Evolutionary conservation across 148 eudicot genomes (phyloP).

Genomic region (Dianthus caryophyllus): DNA sequence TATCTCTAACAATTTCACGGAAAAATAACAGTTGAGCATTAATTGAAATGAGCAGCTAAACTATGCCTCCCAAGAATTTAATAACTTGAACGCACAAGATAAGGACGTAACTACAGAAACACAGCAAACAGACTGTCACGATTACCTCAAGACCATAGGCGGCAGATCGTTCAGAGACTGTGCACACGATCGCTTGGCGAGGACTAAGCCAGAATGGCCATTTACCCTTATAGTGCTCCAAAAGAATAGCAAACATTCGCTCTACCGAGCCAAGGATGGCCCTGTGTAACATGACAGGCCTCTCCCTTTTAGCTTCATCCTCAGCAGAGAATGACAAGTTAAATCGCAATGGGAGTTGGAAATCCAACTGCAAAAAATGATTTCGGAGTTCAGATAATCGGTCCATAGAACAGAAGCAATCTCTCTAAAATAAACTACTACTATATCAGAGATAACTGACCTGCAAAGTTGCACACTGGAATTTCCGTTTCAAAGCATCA

Average conservation of each 20-base stretch:
- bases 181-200: conserved; percentile 87
- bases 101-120: background rate
- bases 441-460: conserved; percentile 27
- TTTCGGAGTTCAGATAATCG: conserved; percentile 2
- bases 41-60: background rate
- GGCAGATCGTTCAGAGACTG: conserved; percentile 78
- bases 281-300: conserved; percentile 95
- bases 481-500: conserved; percentile 92
- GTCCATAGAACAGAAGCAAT: background rate
- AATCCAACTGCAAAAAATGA: conserved; percentile 65
- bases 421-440: background rate
- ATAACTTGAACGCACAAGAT: background rate
- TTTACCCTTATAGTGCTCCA: conserved; percentile 96
- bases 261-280: conserved; percentile 97
- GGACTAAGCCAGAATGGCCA: conserved; percentile 99
- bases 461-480: conserved; percentile 99
- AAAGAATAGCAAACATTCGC: conserved; percentile 94
- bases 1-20: background rate
- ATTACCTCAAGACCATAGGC: conserved; percentile 77
- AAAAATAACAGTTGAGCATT: background rate
- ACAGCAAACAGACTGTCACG: background rate
- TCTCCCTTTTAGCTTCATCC: conserved; percentile 92
- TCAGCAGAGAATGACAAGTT: conserved; percentile 88
- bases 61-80: background rate
- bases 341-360: conserved; percentile 87